Evolutionary conservation across 2,329 filamentous ascomycete genomes (phyloP).

Genomic region (Tricladium varicosporioides): DNA sequence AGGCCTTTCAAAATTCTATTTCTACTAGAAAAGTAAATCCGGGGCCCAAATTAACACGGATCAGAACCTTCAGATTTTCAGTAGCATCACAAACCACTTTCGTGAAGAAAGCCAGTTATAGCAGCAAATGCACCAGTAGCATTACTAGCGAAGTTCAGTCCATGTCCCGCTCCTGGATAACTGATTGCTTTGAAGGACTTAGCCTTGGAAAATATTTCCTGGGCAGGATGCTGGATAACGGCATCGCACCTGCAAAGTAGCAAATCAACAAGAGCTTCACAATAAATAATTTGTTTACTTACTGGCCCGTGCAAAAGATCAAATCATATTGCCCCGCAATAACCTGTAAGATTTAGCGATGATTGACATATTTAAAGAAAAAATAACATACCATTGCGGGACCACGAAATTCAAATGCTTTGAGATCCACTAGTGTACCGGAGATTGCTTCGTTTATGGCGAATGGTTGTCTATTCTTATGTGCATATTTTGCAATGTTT

Average conservation of each 20-base stretch:
- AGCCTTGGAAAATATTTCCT: constrained; percentile 9
- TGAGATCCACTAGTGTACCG: constrained; percentile 9
- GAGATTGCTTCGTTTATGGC: constrained; percentile 22
- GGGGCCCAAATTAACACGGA: too few species aligned
- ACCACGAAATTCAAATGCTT: constrained; percentile 12
- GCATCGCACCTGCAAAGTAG: constrained; percentile 1
- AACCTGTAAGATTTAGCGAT: not conserved
- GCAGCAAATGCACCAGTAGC: constrained; percentile 10
- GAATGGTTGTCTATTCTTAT: constrained; percentile 18
- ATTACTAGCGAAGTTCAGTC: constrained; percentile 28
- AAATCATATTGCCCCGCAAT: constrained; percentile 25
- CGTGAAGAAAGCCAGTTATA: constrained; percentile 3
- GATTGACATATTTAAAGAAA: not conserved
- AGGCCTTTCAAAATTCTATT: not conserved
- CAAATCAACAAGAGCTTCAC: too few species aligned
- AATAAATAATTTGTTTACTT: not conserved
- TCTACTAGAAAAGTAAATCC: too few species aligned
- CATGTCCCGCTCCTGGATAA: constrained; percentile 37
- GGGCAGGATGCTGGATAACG: constrained; percentile 3
- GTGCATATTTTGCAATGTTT: constrained; percentile 18
- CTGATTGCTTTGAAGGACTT: constrained; percentile 28
- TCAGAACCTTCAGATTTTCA: not conserved
- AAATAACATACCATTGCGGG: constrained; percentile 17
- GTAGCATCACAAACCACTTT: not conserved
- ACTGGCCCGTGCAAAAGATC: constrained; percentile 24